phyloP scores from a whole-genome alignment of 2,329 filamentous ascomycete genomes.

The Coniosporium tulheliwenetii region DNA sequence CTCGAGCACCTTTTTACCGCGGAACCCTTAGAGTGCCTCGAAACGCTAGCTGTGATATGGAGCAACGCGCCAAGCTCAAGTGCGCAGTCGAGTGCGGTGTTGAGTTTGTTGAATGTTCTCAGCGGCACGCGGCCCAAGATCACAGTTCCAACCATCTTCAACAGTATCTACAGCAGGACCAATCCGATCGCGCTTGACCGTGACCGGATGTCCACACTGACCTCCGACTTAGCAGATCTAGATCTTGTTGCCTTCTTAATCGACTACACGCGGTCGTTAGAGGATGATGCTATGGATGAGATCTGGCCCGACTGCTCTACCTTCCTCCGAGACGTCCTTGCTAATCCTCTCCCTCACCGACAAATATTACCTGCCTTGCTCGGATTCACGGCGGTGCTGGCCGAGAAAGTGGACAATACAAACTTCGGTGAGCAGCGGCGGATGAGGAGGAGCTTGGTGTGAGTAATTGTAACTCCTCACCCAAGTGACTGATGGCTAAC shows the following conservation, averaged over 20 bases:
- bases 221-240: conserved; percentile 65
- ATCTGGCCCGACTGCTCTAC: conserved; percentile 92
- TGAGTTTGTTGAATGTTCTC: conserved; percentile 77
- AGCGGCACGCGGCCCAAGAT: conserved; percentile 84
- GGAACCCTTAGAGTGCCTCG: conserved; percentile 83
- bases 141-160: conserved; percentile 86
- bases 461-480: conserved; percentile 22
- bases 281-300: conserved; percentile 96
- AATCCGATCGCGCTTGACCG: conserved; percentile 69
- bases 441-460: conserved; percentile 84
- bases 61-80: conserved; percentile 30
- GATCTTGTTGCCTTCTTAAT: conserved; percentile 82
- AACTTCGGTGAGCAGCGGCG: conserved; percentile 89
- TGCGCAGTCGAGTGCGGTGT: conserved; percentile 37
- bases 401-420: conserved; percentile 93
- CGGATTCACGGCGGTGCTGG: conserved; percentile 77
- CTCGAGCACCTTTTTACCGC: conserved; percentile 87
- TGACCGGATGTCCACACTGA: conserved; percentile 71
- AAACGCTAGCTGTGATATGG: conserved; percentile 83
- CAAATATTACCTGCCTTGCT: conserved; percentile 76
- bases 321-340: conserved; percentile 77
- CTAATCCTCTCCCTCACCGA: conserved; percentile 87
- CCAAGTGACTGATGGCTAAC: conserved; percentile 12
- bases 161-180: conserved; percentile 87
- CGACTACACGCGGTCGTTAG: conserved; percentile 75